Evolutionary conservation across 768 basidiomycete species (phyloP).

Genomic region (Xerocomus spinulosus): DNA sequence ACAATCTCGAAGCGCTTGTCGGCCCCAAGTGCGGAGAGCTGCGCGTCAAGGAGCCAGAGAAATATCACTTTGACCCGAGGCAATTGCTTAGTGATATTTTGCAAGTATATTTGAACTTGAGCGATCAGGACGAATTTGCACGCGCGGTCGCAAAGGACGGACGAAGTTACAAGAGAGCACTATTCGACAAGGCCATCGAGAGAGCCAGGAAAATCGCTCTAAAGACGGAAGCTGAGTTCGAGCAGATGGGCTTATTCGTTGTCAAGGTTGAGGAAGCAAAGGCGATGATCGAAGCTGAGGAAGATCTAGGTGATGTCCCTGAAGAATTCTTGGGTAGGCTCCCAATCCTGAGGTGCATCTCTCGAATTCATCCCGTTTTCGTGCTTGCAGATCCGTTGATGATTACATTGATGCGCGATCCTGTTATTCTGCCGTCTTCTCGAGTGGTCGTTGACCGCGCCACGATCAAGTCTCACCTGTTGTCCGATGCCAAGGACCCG

Average conservation of each 20-base stretch:
- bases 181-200: constrained; percentile 76
- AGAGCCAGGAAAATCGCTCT: constrained; percentile 59
- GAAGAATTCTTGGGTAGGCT: constrained; percentile 88
- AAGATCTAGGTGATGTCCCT: constrained; percentile 88
- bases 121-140: constrained; percentile 73
- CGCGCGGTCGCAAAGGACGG: constrained; percentile 91
- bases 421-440: constrained; percentile 86
- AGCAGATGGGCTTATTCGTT: constrained; percentile 64
- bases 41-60: constrained; percentile 78
- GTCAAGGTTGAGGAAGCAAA: constrained; percentile 80
- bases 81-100: constrained; percentile 80
- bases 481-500: constrained; percentile 90
- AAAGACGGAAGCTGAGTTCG: constrained; percentile 76
- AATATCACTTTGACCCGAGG: constrained; percentile 84
- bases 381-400: constrained; percentile 73
- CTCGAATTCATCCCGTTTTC: neutral
- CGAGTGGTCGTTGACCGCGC: constrained; percentile 73
- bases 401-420: constrained; percentile 92
- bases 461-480: constrained; percentile 91
- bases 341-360: neutral
- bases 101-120: constrained; percentile 86
- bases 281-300: constrained; percentile 77
- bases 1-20: constrained; percentile 84
- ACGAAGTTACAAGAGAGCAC: constrained; percentile 77
- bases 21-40: constrained; percentile 88